A percentile compares a stretch with the other conserved stretches of the same genome.
These are phyloP conservation scores for Diaporthe humulicola DNA, from an alignment of 2,329 filamentous ascomycete species.

Conservation along the genomic window DNA sequence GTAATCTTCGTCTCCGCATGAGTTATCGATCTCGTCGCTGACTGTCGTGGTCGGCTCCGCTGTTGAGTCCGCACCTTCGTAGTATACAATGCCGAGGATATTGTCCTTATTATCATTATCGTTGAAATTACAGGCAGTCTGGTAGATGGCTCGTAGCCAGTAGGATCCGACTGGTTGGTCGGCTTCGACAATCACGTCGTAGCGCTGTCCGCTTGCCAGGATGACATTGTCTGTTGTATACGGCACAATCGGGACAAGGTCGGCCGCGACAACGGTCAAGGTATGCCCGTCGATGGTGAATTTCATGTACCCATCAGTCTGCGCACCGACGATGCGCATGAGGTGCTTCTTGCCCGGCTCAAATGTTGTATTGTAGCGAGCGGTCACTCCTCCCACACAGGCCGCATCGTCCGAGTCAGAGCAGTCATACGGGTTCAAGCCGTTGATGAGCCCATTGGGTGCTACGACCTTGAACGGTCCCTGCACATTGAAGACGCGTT, in stretches of 20 bases:
- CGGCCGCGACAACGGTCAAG: conserved; percentile 68
- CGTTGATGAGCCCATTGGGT: conserved; percentile 34
- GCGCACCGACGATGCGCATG: conserved; percentile 61
- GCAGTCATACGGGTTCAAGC: conserved; percentile 27
- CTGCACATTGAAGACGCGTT: conserved; percentile 12
- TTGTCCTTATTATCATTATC: conserved; percentile 37
- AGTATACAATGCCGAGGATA: conserved; percentile 45
- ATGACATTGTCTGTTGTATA: conserved; percentile 61
- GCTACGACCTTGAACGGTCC: conserved; percentile 15
- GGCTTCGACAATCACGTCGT: conserved; percentile 39
- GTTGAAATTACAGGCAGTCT: conserved; percentile 39
- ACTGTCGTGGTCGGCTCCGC: conserved; percentile 33
- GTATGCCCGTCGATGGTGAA: conserved; percentile 69
- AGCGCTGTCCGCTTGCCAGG: conserved; percentile 56
- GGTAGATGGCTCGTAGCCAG: conserved; percentile 43
- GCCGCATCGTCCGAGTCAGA: conserved; percentile 5
- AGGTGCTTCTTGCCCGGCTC: conserved; percentile 56
- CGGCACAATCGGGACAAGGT: conserved; percentile 69
- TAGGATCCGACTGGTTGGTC: conserved; percentile 34
- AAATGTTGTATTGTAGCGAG: conserved; percentile 46
- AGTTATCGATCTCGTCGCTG: conserved; percentile 26
- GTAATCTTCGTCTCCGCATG: conserved; percentile 45
- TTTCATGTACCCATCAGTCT: conserved; percentile 57
- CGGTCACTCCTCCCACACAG: conserved; percentile 42
- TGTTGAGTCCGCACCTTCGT: conserved; percentile 35